Base-by-base conservation (phyloP, 169 alveolate genomes). In the Sarcocystis neurona region DNA sequence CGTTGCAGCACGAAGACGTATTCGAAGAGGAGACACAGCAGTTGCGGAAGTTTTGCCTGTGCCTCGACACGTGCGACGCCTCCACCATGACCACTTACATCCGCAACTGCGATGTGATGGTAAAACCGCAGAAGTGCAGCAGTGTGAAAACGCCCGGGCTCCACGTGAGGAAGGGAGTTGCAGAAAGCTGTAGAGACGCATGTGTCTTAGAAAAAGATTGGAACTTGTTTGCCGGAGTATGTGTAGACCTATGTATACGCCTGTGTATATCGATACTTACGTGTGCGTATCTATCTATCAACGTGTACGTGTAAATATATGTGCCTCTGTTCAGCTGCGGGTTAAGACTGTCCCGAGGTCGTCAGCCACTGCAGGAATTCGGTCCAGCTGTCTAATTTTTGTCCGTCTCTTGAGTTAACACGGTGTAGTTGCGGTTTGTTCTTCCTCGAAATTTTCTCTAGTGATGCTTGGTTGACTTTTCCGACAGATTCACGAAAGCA, bases 21-120 rank as follows among this genome's bases (percentile, higher is more conserved):
- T 87, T 87, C 47, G 70, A 56, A 77, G 84, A 78, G 56, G 82
- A 72, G 41, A 84, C 91, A n/a, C 84, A 85, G 5, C 88, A 60
- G 27, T 88, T 85, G 20, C 84, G 91, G 53, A 87, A 87, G 80
- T 43, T 87, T 46, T 87, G 91, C 84, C 37, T 87, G 34, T 85
- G 88, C 47, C 70, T 87, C 43, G 91, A 87, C 91, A 87, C 91
- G 8, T 87, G 91, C 63, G 91, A 87, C 84, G 88, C 91, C 56
- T 87, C 91, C 30, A 87, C 79, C 74, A 32, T 87, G 53, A 37
- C 46, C 20, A 79, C 87, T 41, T 87, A 78, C 37, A 82, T 88
- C 37, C 56, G 37, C 23, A 84, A 75, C 8, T 85, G 88, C 27
- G 91, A 87, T 50, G 41, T 87, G 37, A 44, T 87, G 47, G 91